Base-by-base conservation (phyloP, 2,329 filamentous ascomycete species). In the Aspergillus sp. region DNA sequence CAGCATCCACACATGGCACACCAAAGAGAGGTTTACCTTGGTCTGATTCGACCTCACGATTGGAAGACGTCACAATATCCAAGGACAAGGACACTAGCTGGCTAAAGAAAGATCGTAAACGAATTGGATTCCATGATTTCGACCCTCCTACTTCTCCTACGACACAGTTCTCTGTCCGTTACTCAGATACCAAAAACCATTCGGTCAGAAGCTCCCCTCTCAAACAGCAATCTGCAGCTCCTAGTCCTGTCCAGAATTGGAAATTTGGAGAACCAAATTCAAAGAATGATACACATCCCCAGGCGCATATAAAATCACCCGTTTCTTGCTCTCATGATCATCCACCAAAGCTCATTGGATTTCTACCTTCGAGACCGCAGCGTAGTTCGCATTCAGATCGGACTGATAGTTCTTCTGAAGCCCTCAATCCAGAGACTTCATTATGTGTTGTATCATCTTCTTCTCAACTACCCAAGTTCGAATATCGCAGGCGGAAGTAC, bases 61-160 rank as follows among this genome's bases (percentile, higher is more conserved):
- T 33, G 7, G 30, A 37, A 9, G 27, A 40, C 28, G 27, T 30
- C 12, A 40, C 45, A 27, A 36, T 42, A 9, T 26, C 42, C n/a
- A 45, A 33, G 11, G 39, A 41, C 10, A 30, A 45, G 7, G 44
- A 51, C 19, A 39, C 37, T 10, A 43, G 48, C 5, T 65, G 63
- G 62, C 38, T 66, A 39, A 64, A 51, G 43, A 64, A 59, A 43
- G 61, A 59, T 30, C 49, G 54, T 7, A 56, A 48, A 13, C 51
- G 47, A 8, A 55, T 54, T 43, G 51, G 54, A 11, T 65, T 64
- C 31, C 49, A 48, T n/a, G 52, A 55, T 27, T 51, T 64, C 12
- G 60, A 67, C n/a, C 62, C 63, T 6, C 65, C 65, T 12, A 65
- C 59, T 19, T 67, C 65, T 3, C 65, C 65, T 10, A 64, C 64